Conservation (phyloP, 129 eudicot genomes). For the Artemisia argyi region DNA sequence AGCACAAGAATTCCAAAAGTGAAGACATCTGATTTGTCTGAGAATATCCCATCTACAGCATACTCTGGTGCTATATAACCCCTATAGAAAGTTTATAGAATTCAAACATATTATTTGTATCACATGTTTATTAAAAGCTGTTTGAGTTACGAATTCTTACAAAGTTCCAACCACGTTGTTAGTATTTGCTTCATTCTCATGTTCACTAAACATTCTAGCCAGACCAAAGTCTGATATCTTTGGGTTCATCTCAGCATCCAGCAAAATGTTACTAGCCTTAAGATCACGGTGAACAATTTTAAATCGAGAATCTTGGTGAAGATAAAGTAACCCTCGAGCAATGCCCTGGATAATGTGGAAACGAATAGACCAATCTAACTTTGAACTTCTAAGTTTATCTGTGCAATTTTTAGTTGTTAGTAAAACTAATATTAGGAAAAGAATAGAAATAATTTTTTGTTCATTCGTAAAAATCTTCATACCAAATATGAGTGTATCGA, state of each 20-base stretch:
- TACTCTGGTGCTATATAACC: slow-evolving; percentile 37
- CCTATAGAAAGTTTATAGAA: background rate
- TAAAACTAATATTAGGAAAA: background rate
- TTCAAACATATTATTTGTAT: background rate
- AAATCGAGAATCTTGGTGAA: slow-evolving; percentile 39
- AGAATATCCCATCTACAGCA: slow-evolving; percentile 29
- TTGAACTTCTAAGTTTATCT: slow-evolving; percentile 25
- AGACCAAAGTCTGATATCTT: slow-evolving; percentile 41
- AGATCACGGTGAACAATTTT: slow-evolving; percentile 23
- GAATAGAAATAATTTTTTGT: background rate
- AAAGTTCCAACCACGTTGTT: slow-evolving; percentile 33
- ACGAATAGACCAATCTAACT: slow-evolving; percentile 29
- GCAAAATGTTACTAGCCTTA: slow-evolving; percentile 21
- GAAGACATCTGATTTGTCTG: slow-evolving; percentile 31
- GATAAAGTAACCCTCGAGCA: slow-evolving; percentile 40
- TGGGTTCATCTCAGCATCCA: slow-evolving; percentile 25
- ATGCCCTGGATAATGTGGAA: slow-evolving; percentile 37
- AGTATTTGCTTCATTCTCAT: slow-evolving; percentile 35
- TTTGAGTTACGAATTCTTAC: slow-evolving; percentile 14
- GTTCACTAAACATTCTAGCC: slow-evolving; percentile 37
- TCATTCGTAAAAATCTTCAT: background rate
- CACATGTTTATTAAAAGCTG: background rate
- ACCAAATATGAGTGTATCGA: slow-evolving; percentile 31
- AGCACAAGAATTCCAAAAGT: slow-evolving; percentile 33
- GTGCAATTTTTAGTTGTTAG: slow-evolving; percentile 3